Percentiles rank a stretch among this genome's conserved stretches.
Evolutionary conservation across 208 protist genomes (phyloP).

Genomic region (Trypanosoma grayi): DNA sequence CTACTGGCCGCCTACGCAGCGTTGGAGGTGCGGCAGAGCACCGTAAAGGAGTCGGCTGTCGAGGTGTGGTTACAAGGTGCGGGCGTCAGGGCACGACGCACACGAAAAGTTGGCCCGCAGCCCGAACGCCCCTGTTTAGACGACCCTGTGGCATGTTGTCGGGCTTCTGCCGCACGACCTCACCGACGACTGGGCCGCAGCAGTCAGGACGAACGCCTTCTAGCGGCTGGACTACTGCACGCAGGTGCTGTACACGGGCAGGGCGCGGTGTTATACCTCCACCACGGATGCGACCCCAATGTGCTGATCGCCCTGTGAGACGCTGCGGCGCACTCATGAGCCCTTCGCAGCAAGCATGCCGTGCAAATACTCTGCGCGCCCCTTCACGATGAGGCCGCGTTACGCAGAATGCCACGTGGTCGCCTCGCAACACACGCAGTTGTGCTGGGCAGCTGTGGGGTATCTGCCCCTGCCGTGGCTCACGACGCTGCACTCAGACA

Average conservation of each 20-base stretch:
- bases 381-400: background rate
- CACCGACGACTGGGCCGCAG: background rate
- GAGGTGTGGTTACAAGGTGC: background rate
- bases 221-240: background rate
- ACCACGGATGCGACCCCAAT: conserved; percentile 5
- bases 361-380: background rate
- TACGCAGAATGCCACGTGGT: background rate
- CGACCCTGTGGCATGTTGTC: background rate
- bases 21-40: background rate
- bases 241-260: background rate
- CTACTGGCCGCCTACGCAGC: background rate
- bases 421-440: background rate
- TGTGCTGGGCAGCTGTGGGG: background rate
- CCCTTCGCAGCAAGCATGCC: background rate
- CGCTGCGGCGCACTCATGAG: background rate
- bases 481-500: background rate
- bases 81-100: background rate
- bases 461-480: background rate
- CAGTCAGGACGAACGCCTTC: conserved; percentile 6
- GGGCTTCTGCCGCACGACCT: background rate
- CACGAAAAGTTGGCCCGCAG: background rate
- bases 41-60: background rate
- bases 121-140: background rate
- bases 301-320: background rate
- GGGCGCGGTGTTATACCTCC: background rate